Conservation (phyloP, 176 grass and related monocot species). For the sorghum (Sorghum bicolor) region DNA sequence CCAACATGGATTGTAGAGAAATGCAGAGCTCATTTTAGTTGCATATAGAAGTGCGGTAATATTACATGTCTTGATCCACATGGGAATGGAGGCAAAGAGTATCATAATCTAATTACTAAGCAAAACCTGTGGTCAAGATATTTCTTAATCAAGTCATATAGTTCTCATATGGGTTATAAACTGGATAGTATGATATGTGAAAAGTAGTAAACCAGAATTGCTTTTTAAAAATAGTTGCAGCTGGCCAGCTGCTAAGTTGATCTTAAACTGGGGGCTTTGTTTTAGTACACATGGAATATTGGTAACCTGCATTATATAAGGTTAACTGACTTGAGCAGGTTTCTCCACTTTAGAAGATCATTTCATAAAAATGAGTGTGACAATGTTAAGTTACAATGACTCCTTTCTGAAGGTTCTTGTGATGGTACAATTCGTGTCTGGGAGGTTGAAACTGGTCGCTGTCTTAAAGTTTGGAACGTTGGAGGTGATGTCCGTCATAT, state of each 20-base stretch:
- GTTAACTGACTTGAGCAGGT: not conserved
- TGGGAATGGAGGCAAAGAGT: not conserved
- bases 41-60: not conserved
- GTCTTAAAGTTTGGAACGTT: conserved; percentile 75
- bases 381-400: conserved; percentile 4
- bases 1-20: not conserved
- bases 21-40: not conserved
- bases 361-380: not conserved
- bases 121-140: not conserved
- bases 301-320: not conserved
- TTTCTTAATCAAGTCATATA: not conserved
- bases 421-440: conserved; percentile 89
- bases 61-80: not conserved
- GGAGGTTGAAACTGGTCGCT: conserved; percentile 96
- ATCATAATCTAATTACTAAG: not conserved
- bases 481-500: conserved; percentile 62
- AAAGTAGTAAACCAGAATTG: not conserved
- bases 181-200: conserved; percentile 6
- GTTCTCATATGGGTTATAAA: not conserved
- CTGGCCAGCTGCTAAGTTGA: not conserved
- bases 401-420: conserved; percentile 62
- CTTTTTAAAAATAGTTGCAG: not conserved
- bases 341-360: not conserved
- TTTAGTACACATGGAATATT: not conserved
- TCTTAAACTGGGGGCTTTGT: not conserved